Evolutionary conservation across 1,284 basidiomycete genomes (phyloP), one percentile per base, ranked within the genome.

Genomic region (Trichosporon sp.): DNA sequence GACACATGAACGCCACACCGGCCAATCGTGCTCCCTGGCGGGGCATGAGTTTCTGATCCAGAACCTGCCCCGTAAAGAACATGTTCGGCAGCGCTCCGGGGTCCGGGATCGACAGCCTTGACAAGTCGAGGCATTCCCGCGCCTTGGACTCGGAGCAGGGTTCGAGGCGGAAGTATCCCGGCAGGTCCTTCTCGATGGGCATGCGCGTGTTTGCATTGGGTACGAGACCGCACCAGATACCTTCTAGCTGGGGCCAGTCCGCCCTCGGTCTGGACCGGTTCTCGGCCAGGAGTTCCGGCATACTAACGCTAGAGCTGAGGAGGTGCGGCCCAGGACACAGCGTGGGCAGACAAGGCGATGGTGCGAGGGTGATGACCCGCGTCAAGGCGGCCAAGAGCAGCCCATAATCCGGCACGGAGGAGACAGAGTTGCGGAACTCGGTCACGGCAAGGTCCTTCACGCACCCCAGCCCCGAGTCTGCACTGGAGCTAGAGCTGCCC

Each of bases 31-130:
- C 59, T 11, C 59, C 59, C 35, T 63, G 59, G 14, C 59, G 32
- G 11, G 59, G 59, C 59, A 35, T 63, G 59, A 63, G 31, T 16
- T 63, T 35, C 31, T 63, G 59, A n/a, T 63, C 32, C 31, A 63
- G 59, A 32, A 63, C 59, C 32, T 63, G 59, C 4, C 59, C 59
- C 14, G 59, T 63, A 32, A 63, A 63, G 59, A 63, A 63, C 59
- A 63, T 63, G 32, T 63, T 63, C 6, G 59, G 59, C 32, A 63
- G 35, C 1, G 32, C 14, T 10, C 59, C 59, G 5, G 59, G 31
- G 7, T 63, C 59, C 12, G 59, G 59, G 7, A 63, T 35, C 1
- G 59, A 32, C 31, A 63, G 14, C 31, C 31, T 11, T 5, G 5
- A 8, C 10, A 63, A 16, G 16, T 63, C 59, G 16, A 63, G 32